Base-by-base conservation (phyloP, 1,284 basidiomycete species). In the Ceratobasidium sp. region DNA sequence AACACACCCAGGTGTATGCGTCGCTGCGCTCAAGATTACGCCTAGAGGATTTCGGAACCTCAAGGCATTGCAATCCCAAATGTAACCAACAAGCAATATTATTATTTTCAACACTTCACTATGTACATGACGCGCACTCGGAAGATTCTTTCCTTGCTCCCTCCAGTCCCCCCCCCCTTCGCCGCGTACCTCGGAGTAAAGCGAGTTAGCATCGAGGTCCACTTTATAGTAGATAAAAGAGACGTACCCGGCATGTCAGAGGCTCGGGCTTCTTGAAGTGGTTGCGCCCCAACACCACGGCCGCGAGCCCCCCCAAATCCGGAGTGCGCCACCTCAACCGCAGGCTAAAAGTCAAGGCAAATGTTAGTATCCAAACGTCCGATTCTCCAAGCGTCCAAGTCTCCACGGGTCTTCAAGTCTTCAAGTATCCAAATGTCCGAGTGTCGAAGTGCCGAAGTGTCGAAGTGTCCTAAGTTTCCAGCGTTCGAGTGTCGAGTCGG, bases 221-320 rank as follows among this genome's bases (percentile, higher is more conserved):
- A 10, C 18, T 54, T n/a, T 6, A n/a, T 5, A n/a, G n/a, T n/a
- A n/a, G 30, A n/a, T n/a, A 64, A 23, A 38, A 41, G 38, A 8
- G 60, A 60, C 4, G 10, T 60, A 67, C 46, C 65, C 46, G 41
- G 65, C 65, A 27, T 50, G 65, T 67, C 41, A 67, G 41, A 30
- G 41, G n/a, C 46, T 7, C 65, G 10, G 38, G 35, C 46, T 18
- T 46, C 20, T 67, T 67, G 41, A 27, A 67, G 65, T 67, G 65
- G 65, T 67, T 67, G 46, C 65, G 65, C n/a, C 46, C 20, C 65
- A 18, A 48, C 41, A 50, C 65, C 65, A 67, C 65, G 8, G 65
- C 20, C 44, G 10, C 23, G 27, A 50, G 65, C 44, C 65, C 44
- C 65, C 46, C 41, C 35, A n/a, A 27, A 20, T 18, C 46, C 35